A percentile compares a stretch with the other conserved stretches of the same genome.
Evolutionary conservation across 2,329 filamentous ascomycete species (phyloP).

Genomic region (Xylaria sp.): DNA sequence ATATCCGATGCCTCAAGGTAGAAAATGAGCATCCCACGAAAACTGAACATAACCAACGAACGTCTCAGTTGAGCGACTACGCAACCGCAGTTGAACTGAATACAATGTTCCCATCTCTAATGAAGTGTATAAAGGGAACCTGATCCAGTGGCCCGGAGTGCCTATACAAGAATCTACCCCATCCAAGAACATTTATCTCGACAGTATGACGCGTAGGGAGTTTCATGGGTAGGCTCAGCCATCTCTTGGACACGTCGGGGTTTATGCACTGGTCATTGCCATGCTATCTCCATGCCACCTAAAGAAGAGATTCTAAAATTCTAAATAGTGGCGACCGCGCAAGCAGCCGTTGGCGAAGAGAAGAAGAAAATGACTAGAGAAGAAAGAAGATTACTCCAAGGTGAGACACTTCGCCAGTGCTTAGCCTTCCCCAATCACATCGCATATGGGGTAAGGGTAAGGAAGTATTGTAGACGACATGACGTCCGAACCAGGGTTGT

Average conservation of each 20-base stretch:
- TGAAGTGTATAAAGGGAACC: neutral
- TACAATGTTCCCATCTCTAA: neutral
- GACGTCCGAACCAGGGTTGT: neutral
- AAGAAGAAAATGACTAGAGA: neutral
- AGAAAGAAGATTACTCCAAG: neutral
- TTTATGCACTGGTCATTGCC: conserved; percentile 5
- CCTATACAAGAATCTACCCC: neutral
- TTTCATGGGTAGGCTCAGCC: conserved; percentile 2
- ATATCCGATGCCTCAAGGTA: neutral
- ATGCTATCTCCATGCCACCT: neutral
- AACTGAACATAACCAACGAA: no score
- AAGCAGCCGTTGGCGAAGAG: neutral
- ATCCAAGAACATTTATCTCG: neutral
- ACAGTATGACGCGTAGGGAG: neutral
- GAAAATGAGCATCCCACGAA: neutral
- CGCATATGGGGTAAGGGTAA: neutral
- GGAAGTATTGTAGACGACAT: neutral
- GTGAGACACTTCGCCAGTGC: conserved; percentile 13
- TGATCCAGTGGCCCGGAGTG: neutral
- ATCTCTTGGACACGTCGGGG: neutral
- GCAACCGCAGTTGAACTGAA: neutral
- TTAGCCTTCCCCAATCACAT: conserved; percentile 7
- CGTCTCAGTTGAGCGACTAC: neutral
- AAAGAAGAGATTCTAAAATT: no score
- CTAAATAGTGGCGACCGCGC: neutral